Base-by-base conservation (phyloP, 495 filamentous ascomycete genomes). In the Penicillium mononematosum region DNA sequence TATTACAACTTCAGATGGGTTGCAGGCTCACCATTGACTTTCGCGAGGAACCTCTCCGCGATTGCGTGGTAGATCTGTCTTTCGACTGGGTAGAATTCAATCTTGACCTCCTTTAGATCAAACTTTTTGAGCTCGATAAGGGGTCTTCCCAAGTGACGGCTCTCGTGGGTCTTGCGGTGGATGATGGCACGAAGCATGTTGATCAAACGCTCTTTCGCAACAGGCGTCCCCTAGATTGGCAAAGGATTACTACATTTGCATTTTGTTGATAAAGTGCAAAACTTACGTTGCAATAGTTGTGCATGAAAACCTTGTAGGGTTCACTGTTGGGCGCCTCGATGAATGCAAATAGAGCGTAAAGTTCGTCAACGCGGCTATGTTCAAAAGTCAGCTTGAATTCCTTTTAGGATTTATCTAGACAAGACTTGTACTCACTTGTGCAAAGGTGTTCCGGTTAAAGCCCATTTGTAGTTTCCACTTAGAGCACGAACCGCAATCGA, bases 81-180 rank as follows among this genome's bases (percentile, higher is more conserved):
- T 17, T 46, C 44, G 1, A 25, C 20, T n/a, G 44, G 44, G 14
- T 46, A 29, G 10, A 46, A 46, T 0, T 46, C 44, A 11, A 46
- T 6, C 0, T n/a, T 3, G 0, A 4, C 3, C 25, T 8, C 25
- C 16, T 9, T n/a, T 6, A 46, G 27, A 11, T 16, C 8, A 7
- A 29, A 46, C 9, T 11, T 46, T 29, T 27, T 27, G 11, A 46
- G 5, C 20, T 27, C 14, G 5, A 46, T 29, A 11, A 46, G 4
- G 7, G 44, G 44, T 17, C 25, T 27, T 17, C 25, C 25, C 44
- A 46, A 5, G 9, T 29, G 16, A 4, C 24, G 44, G 25, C 44
- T 46, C n/a, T 46, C 44, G 16, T 46, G 44, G 8, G 44, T 46
- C 8, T 46, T 46, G 25, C 44, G 44, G 17, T 46, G 44, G 25